phyloP scores from a whole-genome alignment of 257 asterid species.

The Verbena officinalis region DNA sequence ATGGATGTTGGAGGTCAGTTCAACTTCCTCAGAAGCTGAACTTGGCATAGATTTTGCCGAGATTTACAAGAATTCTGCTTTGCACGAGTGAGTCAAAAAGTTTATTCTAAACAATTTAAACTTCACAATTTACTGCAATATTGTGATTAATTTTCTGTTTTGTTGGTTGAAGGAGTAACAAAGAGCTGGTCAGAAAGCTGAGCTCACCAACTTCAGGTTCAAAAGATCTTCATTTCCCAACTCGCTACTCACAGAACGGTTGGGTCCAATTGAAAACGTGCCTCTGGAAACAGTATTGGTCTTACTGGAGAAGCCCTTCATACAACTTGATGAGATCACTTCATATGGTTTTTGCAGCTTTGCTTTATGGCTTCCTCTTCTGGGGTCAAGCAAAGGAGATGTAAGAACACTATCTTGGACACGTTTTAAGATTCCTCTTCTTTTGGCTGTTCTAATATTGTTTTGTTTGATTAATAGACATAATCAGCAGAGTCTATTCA shows the following conservation, averaged over 20 bases:
- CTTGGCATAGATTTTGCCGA: conserved; percentile 56
- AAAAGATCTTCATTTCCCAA: conserved; percentile 30
- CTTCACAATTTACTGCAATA: neutral
- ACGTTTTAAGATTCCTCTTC: neutral
- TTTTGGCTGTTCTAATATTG: conserved; percentile 1
- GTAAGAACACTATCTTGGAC: conserved; percentile 32
- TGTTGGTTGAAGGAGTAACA: conserved; percentile 23
- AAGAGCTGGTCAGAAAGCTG: conserved; percentile 20
- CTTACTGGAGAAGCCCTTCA: conserved; percentile 45
- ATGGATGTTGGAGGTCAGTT: conserved; percentile 68
- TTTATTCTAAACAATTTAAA: too few species aligned
- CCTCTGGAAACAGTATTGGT: conserved; percentile 17
- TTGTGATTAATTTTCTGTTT: neutral
- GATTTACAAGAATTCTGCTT: conserved; percentile 43
- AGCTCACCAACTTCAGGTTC: conserved; percentile 22
- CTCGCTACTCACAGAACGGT: conserved; percentile 30
- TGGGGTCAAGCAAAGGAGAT: conserved; percentile 54
- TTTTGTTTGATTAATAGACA: conserved; percentile 29
- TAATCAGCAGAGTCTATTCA: conserved; percentile 52
- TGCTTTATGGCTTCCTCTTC: conserved; percentile 45
- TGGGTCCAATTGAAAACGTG: neutral
- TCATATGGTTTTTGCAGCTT: conserved; percentile 41
- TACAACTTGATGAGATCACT: conserved; percentile 50
- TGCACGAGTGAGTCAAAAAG: conserved; percentile 44
- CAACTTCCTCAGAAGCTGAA: conserved; percentile 55